A percentile compares a stretch with the other conserved stretches of the same genome.
Evolutionary conservation across 768 basidiomycete genomes (phyloP).

Genomic region (Leucosporidium yakuticum): DNA sequence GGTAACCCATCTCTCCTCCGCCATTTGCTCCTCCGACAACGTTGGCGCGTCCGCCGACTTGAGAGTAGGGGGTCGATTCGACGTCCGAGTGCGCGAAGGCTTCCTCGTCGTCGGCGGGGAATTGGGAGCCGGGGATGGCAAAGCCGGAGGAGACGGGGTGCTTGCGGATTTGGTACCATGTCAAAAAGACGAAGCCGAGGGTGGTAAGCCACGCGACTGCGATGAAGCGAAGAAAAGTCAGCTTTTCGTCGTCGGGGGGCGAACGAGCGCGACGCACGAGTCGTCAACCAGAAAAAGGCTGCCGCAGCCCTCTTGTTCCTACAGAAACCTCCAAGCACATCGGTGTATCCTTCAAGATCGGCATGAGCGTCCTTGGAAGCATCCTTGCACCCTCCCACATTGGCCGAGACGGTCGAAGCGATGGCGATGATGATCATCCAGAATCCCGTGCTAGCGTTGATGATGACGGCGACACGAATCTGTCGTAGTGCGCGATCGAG

Average conservation of each 20-base stretch:
- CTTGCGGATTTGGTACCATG: slow-evolving; percentile 16
- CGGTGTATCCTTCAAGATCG: slow-evolving; percentile 28
- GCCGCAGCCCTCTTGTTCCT: slow-evolving; percentile 35
- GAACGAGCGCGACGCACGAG: slow-evolving; percentile 19
- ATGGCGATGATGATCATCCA: slow-evolving; percentile 10
- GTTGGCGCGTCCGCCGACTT: neutral
- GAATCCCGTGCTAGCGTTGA: slow-evolving; percentile 14
- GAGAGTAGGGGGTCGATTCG: neutral
- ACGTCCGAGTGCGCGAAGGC: slow-evolving; percentile 14
- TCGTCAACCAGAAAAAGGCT: slow-evolving; percentile 37
- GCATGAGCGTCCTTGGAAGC: slow-evolving; percentile 28
- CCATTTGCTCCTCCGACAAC: too few species aligned
- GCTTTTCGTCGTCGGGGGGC: neutral
- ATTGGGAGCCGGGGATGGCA: slow-evolving; percentile 12
- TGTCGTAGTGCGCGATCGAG: slow-evolving; percentile 30
- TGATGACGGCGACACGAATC: slow-evolving; percentile 27
- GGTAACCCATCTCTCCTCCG: neutral
- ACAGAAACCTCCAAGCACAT: slow-evolving; percentile 34
- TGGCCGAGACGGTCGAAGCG: slow-evolving; percentile 31
- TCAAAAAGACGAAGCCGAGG: slow-evolving; percentile 16
- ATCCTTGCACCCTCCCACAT: slow-evolving; percentile 37
- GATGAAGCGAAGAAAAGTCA: neutral
- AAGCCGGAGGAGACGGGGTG: slow-evolving; percentile 15
- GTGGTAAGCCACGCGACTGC: slow-evolving; percentile 23
- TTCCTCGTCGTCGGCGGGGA: slow-evolving; percentile 24